Evolutionary conservation across 2,329 filamentous ascomycete genomes (phyloP).

Genomic region (Huntiella abstrusa): DNA sequence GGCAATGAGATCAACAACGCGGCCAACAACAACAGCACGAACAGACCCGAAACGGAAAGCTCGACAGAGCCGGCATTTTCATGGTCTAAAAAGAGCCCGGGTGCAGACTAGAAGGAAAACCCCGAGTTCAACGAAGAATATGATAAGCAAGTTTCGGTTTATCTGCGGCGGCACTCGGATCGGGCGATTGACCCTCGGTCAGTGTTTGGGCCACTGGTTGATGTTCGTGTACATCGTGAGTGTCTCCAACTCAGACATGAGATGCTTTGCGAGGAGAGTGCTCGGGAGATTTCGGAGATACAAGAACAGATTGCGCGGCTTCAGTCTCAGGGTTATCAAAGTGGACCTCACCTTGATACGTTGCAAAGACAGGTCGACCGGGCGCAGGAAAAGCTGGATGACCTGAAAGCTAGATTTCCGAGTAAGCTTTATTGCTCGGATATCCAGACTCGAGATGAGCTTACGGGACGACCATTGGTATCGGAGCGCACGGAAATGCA

Average conservation of each 20-base stretch:
- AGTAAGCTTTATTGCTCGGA: not conserved
- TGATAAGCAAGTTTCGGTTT: not conserved
- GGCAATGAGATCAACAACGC: no score
- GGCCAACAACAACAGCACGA: no score
- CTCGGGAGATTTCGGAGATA: no score
- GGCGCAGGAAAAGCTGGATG: not conserved
- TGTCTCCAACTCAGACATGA: not conserved
- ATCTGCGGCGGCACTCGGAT: not conserved
- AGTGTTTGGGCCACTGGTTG: not conserved
- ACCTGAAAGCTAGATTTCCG: not conserved
- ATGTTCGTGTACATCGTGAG: not conserved
- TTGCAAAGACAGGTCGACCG: not conserved
- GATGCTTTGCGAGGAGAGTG: no score
- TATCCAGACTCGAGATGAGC: not conserved
- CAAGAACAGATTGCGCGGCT: no score
- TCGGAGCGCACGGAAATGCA: conserved; percentile 1
- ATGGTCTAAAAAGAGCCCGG: not conserved
- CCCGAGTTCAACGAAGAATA: not conserved
- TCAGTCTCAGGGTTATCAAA: no score
- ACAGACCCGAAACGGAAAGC: no score
- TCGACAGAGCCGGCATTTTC: not conserved
- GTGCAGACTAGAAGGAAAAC: not conserved
- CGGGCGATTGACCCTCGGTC: conserved; percentile 8
- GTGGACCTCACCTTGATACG: no score
- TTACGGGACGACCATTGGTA: not conserved